Percentiles rank a stretch among this genome's conserved stretches.
phyloP scores from a whole-genome alignment of 2,329 filamentous ascomycete species.

The Diaporthe amygdali region DNA sequence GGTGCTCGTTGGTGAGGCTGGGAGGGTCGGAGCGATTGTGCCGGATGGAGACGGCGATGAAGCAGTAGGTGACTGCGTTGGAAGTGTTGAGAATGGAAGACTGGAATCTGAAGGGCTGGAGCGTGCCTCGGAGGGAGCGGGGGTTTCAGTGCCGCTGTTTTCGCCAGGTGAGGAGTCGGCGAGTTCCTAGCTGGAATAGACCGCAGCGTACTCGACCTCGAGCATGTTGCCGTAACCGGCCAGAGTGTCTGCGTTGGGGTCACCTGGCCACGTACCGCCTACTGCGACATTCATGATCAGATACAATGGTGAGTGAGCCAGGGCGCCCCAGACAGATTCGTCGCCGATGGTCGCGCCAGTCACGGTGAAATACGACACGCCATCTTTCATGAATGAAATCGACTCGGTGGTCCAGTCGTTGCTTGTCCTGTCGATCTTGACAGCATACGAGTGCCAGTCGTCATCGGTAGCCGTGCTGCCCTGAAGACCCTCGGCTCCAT shows the following conservation, averaged over 20 bases:
- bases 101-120: background rate
- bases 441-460: slow-evolving; percentile 54
- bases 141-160: background rate
- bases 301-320: slow-evolving; percentile 56
- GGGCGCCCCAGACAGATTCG: slow-evolving; percentile 47
- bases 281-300: slow-evolving; percentile 62
- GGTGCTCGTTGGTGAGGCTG: slow-evolving; percentile 14
- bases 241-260: slow-evolving; percentile 43
- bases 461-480: slow-evolving; percentile 33
- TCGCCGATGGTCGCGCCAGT: slow-evolving; percentile 51
- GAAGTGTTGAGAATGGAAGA: background rate
- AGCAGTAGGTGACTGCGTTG: background rate
- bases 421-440: slow-evolving; percentile 55
- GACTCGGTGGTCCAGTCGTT: slow-evolving; percentile 51
- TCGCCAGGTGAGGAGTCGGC: slow-evolving; percentile 5
- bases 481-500: slow-evolving; percentile 40
- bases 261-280: slow-evolving; percentile 58
- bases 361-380: slow-evolving; percentile 47
- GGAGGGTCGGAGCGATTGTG: background rate
- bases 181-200: slow-evolving; percentile 29
- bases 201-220: slow-evolving; percentile 35
- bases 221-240: slow-evolving; percentile 33
- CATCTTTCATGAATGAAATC: slow-evolving; percentile 58
- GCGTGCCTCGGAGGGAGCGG: background rate
- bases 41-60: background rate